Evolutionary conservation across 2,329 filamentous ascomycete genomes (phyloP).

Genomic region (Tolypocladium tropicale): DNA sequence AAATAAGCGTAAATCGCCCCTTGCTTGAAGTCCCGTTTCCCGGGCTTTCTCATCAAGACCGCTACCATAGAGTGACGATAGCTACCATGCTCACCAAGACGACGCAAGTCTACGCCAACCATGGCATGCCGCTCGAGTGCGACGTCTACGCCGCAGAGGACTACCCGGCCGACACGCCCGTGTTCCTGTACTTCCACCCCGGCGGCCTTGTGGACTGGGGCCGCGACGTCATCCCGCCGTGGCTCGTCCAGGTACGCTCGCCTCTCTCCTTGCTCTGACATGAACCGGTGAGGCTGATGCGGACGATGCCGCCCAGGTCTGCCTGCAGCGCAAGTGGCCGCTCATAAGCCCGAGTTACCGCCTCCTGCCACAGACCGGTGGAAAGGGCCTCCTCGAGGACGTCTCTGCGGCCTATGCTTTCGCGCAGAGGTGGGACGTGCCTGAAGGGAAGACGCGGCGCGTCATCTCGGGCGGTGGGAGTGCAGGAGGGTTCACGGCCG

Average conservation of each 20-base stretch:
- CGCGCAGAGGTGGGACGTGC: slow-evolving; percentile 11
- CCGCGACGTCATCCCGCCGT: slow-evolving; percentile 20
- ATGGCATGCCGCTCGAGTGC: slow-evolving; percentile 22
- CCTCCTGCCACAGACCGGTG: slow-evolving; percentile 20
- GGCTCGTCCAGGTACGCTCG: slow-evolving; percentile 22
- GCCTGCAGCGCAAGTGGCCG: slow-evolving; percentile 19
- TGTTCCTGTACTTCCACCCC: slow-evolving; percentile 27
- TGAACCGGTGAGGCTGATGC: not conserved
- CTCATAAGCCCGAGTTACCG: slow-evolving; percentile 24
- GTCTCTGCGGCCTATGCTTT: slow-evolving; percentile 20
- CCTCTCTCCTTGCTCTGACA: not conserved
- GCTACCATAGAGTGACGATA: not conserved
- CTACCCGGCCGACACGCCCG: slow-evolving; percentile 13
- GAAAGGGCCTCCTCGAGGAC: slow-evolving; percentile 18
- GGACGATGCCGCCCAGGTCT: slow-evolving; percentile 10
- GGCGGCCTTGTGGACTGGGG: slow-evolving; percentile 23
- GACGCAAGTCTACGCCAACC: slow-evolving; percentile 17
- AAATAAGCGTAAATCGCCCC: not conserved
- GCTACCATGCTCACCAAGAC: slow-evolving; percentile 16
- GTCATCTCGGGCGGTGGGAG: slow-evolving; percentile 23
- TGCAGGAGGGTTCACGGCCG: slow-evolving; percentile 22
- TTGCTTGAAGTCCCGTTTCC: not conserved
- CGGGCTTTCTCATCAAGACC: not conserved
- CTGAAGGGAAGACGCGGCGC: slow-evolving; percentile 5
- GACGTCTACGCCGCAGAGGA: slow-evolving; percentile 20